A percentile compares a stretch with the other conserved stretches of the same genome.
Conservation (phyloP, 176 grass and related monocot species). For the Echinochloa phyllopogon region DNA sequence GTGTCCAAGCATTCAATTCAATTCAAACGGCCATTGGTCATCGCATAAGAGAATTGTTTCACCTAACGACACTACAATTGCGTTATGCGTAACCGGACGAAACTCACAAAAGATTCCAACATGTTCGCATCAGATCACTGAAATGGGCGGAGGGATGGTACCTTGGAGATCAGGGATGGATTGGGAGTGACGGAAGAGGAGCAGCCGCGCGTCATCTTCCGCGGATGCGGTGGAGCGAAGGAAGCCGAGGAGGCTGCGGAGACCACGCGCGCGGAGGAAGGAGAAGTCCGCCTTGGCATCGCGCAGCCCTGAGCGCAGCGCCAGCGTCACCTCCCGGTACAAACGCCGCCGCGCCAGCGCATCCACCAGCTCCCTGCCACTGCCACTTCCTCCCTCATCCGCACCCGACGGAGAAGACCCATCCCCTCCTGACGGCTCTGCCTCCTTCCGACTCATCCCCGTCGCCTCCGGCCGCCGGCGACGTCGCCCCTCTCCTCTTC, state of each 20-base stretch:
- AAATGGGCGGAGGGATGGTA: slow-evolving; percentile 37
- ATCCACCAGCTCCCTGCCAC: slow-evolving; percentile 57
- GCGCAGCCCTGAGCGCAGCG: slow-evolving; percentile 81
- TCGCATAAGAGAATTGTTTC: not conserved
- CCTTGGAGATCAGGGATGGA: slow-evolving; percentile 94
- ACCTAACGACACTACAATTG: not conserved
- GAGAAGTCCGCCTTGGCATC: slow-evolving; percentile 94
- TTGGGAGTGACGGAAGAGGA: slow-evolving; percentile 90
- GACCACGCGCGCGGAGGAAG: slow-evolving; percentile 79
- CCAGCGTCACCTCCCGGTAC: slow-evolving; percentile 94
- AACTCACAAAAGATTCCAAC: not conserved
- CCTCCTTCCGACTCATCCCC: slow-evolving; percentile 58
- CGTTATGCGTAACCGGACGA: not conserved
- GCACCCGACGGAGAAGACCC: slow-evolving; percentile 27
- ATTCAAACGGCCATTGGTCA: not conserved
- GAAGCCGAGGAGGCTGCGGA: slow-evolving; percentile 75
- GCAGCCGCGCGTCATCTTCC: slow-evolving; percentile 59
- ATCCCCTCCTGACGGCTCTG: slow-evolving; percentile 24
- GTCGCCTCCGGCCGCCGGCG: slow-evolving; percentile 46
- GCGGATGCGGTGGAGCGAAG: slow-evolving; percentile 67
- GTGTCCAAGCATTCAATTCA: not conserved
- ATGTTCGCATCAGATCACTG: slow-evolving; percentile 1
- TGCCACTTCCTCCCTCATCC: slow-evolving; percentile 17
- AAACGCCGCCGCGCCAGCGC: slow-evolving; percentile 67
- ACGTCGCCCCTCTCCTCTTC: slow-evolving; percentile 20